Base-by-base conservation (phyloP, 1,284 basidiomycete genomes). In the Papiliotrema flavescens region DNA sequence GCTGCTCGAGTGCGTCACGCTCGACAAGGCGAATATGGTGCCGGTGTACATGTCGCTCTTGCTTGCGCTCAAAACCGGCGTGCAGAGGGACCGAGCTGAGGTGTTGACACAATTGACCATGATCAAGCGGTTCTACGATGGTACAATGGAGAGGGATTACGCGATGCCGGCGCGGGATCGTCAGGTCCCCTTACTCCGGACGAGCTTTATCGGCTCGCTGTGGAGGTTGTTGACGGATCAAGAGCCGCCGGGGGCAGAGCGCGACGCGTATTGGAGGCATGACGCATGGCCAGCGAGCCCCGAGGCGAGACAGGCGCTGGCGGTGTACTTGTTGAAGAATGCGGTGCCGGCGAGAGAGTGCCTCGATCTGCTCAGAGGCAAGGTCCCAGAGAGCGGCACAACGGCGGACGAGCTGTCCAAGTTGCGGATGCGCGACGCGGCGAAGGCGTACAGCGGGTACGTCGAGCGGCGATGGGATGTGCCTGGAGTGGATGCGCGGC, bases 1-100 rank as follows among this genome's bases (percentile, higher is more conserved):
- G 24, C 76, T 95, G 22, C 81, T 95, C 51, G 93, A 97, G 71
- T 88, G 89, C 70, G 85, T 98, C 49, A 80, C 90, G 11, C 85
- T 88, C 69, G 93, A 96, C 78, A 95, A 96, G 69, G 84, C 86
- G 2, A 83, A 85, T 56, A 84, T 89, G 0, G 76, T 93, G 8
- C 82, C 84, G 54, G 80, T 85, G 0, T 89, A 94, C 71, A 77
- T 91, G 1, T 83, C 83, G 0, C 74, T 94, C 44, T 56, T 61
- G 44, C 52, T 59, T 34, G 49, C 51, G 24, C 35, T 40, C 7
- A n/a, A 9, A n/a, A 26, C 42, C 54, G 28, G 28, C 11, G 28
- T 32, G 28, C 28, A 32, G 39, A 40, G 15, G 17, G 20, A n/a
- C 39, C 5, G 39, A 17, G 7, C 15, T 17, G 17, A 7, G 39